A percentile compares a stretch with the other conserved stretches of the same genome.
Conservation (phyloP, 768 basidiomycete genomes). For the Xanthoconium purpureum region DNA sequence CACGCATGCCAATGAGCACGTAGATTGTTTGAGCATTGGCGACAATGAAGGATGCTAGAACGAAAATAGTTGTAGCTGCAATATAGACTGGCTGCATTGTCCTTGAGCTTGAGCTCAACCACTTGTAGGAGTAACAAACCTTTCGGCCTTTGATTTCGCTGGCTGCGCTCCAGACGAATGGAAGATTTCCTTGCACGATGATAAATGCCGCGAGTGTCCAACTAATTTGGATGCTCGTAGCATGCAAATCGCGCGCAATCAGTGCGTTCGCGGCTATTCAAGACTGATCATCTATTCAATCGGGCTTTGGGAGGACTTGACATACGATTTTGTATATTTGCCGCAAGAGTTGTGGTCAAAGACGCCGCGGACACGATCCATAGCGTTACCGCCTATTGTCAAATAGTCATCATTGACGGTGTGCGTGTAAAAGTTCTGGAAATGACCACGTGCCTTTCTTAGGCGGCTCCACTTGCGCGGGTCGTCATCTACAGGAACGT, state of each 20-base stretch:
- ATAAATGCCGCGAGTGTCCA: slow-evolving; percentile 72
- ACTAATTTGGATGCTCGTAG: slow-evolving; percentile 60
- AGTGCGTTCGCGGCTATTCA: slow-evolving; percentile 56
- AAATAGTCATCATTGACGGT: neutral
- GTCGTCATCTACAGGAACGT: slow-evolving; percentile 50
- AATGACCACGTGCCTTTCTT: slow-evolving; percentile 46
- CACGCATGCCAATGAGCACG: slow-evolving; percentile 63
- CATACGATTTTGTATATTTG: slow-evolving; percentile 32
- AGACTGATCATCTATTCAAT: neutral
- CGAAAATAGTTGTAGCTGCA: slow-evolving; percentile 48
- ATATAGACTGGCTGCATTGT: slow-evolving; percentile 49
- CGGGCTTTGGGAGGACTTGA: neutral
- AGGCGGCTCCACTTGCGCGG: slow-evolving; percentile 55
- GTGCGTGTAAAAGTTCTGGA: neutral
- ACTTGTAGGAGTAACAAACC: slow-evolving; percentile 33
- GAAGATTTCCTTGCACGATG: slow-evolving; percentile 63
- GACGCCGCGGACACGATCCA: slow-evolving; percentile 28
- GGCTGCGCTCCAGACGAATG: slow-evolving; percentile 64
- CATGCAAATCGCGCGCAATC: slow-evolving; percentile 58
- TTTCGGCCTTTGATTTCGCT: slow-evolving; percentile 78
- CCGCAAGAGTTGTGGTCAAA: slow-evolving; percentile 22
- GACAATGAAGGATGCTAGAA: slow-evolving; percentile 53
- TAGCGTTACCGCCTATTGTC: slow-evolving; percentile 21
- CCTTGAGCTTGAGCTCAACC: slow-evolving; percentile 1
- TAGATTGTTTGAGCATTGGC: slow-evolving; percentile 53